phyloP scores from a whole-genome alignment of 768 basidiomycete genomes.

The Hydnum rufescens region DNA sequence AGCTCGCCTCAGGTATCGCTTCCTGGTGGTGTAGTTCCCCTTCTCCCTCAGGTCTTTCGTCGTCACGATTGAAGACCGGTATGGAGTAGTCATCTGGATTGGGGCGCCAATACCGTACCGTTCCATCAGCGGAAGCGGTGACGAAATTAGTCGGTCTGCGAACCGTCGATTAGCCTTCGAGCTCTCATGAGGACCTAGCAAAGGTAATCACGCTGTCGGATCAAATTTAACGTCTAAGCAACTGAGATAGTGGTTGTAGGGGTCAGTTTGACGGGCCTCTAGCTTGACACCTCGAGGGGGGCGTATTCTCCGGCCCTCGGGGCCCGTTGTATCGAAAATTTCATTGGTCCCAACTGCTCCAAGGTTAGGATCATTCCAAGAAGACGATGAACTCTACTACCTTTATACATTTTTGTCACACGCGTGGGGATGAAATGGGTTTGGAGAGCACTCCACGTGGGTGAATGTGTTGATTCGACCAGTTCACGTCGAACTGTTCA shows the following conservation, averaged over 20 bases:
- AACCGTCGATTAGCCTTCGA: background rate
- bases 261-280: background rate
- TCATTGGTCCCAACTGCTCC: background rate
- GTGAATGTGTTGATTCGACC: no score
- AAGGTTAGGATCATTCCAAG: background rate
- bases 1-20: background rate
- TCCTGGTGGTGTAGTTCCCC: background rate
- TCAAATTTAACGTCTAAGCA: background rate
- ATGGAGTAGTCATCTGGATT: background rate
- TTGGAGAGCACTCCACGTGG: no score
- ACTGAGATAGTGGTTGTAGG: background rate
- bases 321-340: background rate
- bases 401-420: background rate
- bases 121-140: background rate
- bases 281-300: background rate
- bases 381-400: background rate
- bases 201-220: background rate
- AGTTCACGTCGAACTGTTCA: no score
- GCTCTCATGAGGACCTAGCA: background rate
- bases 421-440: background rate
- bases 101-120: background rate
- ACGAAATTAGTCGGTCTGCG: background rate
- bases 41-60: background rate
- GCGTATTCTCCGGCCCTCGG: background rate
- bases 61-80: background rate